Percentiles rank a stretch among this genome's conserved stretches.
Conservation (phyloP, 208 protist species). For the Tritrichomonas musculus region DNA sequence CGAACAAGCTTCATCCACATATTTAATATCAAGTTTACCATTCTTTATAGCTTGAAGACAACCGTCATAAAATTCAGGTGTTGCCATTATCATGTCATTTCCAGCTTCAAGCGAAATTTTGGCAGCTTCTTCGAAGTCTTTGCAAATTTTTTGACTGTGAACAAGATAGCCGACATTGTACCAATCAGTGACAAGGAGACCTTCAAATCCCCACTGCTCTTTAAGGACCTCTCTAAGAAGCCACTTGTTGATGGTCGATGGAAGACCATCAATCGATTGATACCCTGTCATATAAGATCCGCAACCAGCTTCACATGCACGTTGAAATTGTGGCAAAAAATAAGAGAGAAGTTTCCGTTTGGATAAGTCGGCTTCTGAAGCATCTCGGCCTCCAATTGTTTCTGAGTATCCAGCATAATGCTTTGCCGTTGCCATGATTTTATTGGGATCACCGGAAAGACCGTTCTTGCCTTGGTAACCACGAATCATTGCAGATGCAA, state of each 20-base stretch:
- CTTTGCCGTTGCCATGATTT: constrained; percentile 50
- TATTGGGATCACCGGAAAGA: not conserved
- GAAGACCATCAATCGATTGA: not conserved
- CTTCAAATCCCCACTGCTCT: constrained; percentile 44
- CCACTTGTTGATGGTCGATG: not conserved
- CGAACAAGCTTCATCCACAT: not conserved
- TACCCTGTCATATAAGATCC: constrained; percentile 23
- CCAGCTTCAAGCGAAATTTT: not conserved
- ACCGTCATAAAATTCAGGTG: not conserved
- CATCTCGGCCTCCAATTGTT: constrained; percentile 47
- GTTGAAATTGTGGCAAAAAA: constrained; percentile 47
- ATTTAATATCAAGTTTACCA: not conserved
- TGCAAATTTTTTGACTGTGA: not conserved
- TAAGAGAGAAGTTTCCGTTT: constrained; percentile 45
- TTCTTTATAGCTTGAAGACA: not conserved
- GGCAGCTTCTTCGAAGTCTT: not conserved
- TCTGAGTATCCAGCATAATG: constrained; percentile 56
- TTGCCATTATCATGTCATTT: not conserved
- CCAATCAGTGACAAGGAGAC: constrained; percentile 48
- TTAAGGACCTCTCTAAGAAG: not conserved
- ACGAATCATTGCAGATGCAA: constrained; percentile 31
- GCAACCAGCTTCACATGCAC: constrained; percentile 34
- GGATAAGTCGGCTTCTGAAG: constrained; percentile 43
- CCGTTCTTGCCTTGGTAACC: constrained; percentile 43
- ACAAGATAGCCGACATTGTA: not conserved